Conservation (phyloP, 768 basidiomycete species). For the Rhodotorula babjevae region DNA sequence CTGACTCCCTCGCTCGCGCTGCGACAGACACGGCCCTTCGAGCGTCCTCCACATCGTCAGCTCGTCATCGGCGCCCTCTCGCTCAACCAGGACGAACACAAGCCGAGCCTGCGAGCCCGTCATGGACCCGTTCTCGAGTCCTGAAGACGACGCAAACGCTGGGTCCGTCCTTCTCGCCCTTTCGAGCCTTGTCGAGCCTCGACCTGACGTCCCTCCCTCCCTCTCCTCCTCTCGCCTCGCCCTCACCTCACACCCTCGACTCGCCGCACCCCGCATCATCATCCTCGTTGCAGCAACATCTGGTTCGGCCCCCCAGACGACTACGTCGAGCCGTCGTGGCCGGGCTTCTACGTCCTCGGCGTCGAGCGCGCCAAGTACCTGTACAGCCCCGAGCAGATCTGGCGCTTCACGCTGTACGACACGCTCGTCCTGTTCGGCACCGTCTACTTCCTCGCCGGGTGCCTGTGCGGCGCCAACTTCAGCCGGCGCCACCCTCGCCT, state of each 20-base stretch:
- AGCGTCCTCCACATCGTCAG: too few species aligned
- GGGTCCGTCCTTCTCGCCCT: neutral
- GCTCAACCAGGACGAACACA: too few species aligned
- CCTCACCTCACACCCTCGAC: too few species aligned
- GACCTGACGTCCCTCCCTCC: too few species aligned
- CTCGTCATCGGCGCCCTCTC: too few species aligned
- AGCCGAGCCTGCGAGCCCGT: too few species aligned
- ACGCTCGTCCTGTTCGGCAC: conserved; percentile 7
- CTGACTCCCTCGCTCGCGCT: too few species aligned
- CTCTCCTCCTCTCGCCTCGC: too few species aligned
- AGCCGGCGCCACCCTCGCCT: conserved; percentile 3
- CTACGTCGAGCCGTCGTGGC: conserved; percentile 1
- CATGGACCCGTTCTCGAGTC: neutral
- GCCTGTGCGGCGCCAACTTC: conserved; percentile 10
- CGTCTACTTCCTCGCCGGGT: conserved; percentile 1
- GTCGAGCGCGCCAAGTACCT: conserved; percentile 1
- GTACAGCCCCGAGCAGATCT: conserved; percentile 10
- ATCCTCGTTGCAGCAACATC: neutral
- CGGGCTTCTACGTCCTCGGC: conserved; percentile 1
- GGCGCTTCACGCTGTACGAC: conserved; percentile 19
- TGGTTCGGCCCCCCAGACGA: neutral
- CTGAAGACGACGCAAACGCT: too few species aligned
- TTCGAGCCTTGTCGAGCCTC: too few species aligned
- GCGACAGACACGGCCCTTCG: too few species aligned
- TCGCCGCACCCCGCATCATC: too few species aligned